Conservation (phyloP, 1,284 basidiomycete species). For the Cryptococcus amylolentus region DNA sequence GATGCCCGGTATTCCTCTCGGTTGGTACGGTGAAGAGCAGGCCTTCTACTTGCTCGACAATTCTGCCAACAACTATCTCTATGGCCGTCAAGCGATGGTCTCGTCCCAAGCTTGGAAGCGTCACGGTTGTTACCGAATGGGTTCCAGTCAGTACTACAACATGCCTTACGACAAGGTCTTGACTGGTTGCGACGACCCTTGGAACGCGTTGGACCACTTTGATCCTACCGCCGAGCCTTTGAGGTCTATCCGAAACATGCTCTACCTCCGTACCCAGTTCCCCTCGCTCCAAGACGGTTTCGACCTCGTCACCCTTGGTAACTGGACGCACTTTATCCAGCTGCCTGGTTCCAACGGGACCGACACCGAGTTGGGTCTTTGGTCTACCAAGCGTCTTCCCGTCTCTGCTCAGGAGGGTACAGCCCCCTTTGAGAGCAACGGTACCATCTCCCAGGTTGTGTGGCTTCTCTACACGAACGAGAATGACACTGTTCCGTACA, state of each 20-base stretch:
- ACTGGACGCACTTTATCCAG: slow-evolving; percentile 72
- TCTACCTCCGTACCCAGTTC: slow-evolving; percentile 65
- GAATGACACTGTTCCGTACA: slow-evolving; percentile 65
- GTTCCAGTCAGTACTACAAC: slow-evolving; percentile 85
- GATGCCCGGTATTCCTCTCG: slow-evolving; percentile 80
- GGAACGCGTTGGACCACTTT: slow-evolving; percentile 87
- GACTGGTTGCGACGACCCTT: slow-evolving; percentile 76
- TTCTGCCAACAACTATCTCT: slow-evolving; percentile 75
- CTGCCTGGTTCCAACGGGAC: slow-evolving; percentile 78
- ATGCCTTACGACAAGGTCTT: slow-evolving; percentile 74
- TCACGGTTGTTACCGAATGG: slow-evolving; percentile 83
- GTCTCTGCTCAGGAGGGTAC: slow-evolving; percentile 56
- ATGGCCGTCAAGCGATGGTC: slow-evolving; percentile 84
- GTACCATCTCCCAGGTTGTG: slow-evolving; percentile 58
- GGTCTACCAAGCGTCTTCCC: slow-evolving; percentile 69
- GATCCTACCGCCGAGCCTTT: slow-evolving; percentile 78
- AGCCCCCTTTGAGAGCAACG: slow-evolving; percentile 47
- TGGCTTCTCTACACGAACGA: slow-evolving; percentile 83
- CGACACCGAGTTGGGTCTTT: slow-evolving; percentile 76
- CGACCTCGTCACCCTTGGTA: slow-evolving; percentile 69
- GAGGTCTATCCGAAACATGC: slow-evolving; percentile 68
- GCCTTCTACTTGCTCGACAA: slow-evolving; percentile 78
- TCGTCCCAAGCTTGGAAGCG: slow-evolving; percentile 79
- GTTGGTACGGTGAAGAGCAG: slow-evolving; percentile 87
- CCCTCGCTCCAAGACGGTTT: slow-evolving; percentile 78